Conservation (phyloP, 306 rosid genomes). For the Fagus sylvatica region DNA sequence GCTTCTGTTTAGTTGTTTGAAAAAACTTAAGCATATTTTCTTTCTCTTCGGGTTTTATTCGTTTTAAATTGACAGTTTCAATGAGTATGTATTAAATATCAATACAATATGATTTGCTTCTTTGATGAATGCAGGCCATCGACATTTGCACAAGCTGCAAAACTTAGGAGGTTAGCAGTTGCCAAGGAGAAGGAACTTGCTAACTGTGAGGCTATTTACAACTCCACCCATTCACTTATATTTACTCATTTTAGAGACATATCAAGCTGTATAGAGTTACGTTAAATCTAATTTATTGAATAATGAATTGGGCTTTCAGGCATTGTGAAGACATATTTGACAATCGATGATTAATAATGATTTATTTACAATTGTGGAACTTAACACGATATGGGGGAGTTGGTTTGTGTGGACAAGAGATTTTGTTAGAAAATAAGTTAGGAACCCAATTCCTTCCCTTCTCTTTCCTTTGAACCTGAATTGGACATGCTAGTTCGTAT, state of each 20-base stretch:
- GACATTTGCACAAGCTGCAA: constrained; percentile 89
- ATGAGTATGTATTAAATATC: constrained; percentile 10
- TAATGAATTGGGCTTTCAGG: background rate
- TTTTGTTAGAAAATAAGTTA: no score
- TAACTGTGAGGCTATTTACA: constrained; percentile 55
- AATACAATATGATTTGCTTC: background rate
- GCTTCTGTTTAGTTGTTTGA: background rate
- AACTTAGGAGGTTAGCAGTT: constrained; percentile 73
- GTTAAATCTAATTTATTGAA: constrained; percentile 16
- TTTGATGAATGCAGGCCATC: constrained; percentile 62
- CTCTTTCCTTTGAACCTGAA: no score
- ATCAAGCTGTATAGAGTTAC: constrained; percentile 5
- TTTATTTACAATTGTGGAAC: no score
- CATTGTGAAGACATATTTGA: no score
- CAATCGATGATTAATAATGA: no score
- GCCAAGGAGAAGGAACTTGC: constrained; percentile 86
- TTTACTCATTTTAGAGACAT: constrained; percentile 22
- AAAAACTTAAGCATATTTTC: background rate
- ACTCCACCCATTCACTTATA: constrained; percentile 14
- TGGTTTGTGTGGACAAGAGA: no score
- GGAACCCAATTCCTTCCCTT: no score
- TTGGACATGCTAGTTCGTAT: background rate
- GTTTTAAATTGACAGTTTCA: background rate
- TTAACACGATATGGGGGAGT: no score
- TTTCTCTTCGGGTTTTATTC: background rate